phyloP scores from a whole-genome alignment of 805 yeast species.

The Dipodascopsis uninucleata region DNA sequence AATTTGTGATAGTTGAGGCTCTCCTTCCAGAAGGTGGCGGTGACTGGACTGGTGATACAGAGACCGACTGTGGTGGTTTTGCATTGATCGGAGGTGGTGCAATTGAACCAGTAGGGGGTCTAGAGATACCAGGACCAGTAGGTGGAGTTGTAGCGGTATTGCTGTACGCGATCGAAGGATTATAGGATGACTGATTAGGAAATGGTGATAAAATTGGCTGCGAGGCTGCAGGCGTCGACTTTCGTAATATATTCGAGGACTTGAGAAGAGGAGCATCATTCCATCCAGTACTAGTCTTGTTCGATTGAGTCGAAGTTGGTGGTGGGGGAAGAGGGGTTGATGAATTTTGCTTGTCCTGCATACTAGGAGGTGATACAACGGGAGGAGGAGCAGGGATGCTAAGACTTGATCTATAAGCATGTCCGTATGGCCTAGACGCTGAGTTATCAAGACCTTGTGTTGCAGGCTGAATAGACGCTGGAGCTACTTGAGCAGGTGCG shows the following conservation, averaged over 20 bases:
- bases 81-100: constrained; percentile 28
- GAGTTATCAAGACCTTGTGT: constrained; percentile 4
- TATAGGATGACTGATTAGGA: constrained; percentile 37
- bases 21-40: constrained; percentile 12
- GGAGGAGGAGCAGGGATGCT: constrained; percentile 27
- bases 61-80: constrained; percentile 21
- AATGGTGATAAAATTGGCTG: constrained; percentile 25
- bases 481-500: constrained; percentile 17
- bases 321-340: constrained; percentile 24
- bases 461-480: constrained; percentile 16
- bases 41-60: constrained; percentile 21
- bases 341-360: constrained; percentile 14
- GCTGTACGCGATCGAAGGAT: constrained; percentile 25
- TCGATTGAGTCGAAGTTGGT: constrained; percentile 14
- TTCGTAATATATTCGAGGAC: constrained; percentile 9
- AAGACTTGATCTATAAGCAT: constrained; percentile 19
- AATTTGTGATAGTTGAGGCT: constrained; percentile 6
- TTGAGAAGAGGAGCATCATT: constrained; percentile 28
- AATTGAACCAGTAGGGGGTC: constrained; percentile 12
- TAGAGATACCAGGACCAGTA: constrained; percentile 7
- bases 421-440: constrained; percentile 13
- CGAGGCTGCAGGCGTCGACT: constrained; percentile 32
- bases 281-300: constrained; percentile 26
- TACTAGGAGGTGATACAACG: constrained; percentile 21
- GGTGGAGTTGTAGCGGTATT: constrained; percentile 8